Evolutionary conservation across 2,329 filamentous ascomycete species (phyloP).

Genomic region (Stagonosporopsis rhizophila): DNA sequence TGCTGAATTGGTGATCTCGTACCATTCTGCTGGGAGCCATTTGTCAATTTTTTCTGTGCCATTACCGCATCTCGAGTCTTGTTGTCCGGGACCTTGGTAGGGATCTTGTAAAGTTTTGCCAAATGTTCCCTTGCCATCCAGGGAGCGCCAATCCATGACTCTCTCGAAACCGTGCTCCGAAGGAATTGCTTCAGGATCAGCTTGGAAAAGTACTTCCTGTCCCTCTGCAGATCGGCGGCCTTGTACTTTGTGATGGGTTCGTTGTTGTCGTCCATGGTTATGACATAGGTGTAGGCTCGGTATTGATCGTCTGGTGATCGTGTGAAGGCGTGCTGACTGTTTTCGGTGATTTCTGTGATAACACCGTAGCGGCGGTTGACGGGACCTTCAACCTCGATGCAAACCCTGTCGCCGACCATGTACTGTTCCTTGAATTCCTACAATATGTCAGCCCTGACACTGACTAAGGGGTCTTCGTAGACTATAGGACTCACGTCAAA

Average conservation of each 20-base stretch:
- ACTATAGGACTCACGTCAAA: conserved; percentile 34
- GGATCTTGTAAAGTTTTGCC: conserved; percentile 84
- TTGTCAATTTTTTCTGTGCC: conserved; percentile 71
- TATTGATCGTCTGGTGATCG: conserved; percentile 39
- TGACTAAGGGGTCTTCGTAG: background rate
- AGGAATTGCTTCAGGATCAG: conserved; percentile 92
- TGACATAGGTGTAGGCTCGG: conserved; percentile 42
- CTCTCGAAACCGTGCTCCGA: conserved; percentile 89
- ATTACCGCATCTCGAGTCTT: conserved; percentile 46
- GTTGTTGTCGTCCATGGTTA: conserved; percentile 42
- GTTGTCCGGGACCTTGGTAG: conserved; percentile 74
- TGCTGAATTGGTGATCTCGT: conserved; percentile 36
- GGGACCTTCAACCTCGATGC: conserved; percentile 38
- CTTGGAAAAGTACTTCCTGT: conserved; percentile 93
- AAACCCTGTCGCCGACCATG: conserved; percentile 42
- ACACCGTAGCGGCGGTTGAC: conserved; percentile 36
- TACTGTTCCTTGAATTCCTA: conserved; percentile 48
- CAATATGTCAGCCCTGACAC: conserved; percentile 7
- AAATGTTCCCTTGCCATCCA: conserved; percentile 92
- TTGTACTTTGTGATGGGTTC: conserved; percentile 58
- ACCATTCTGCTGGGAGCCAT: conserved; percentile 56
- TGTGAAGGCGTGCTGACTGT: conserved; percentile 35
- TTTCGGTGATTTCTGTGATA: conserved; percentile 43
- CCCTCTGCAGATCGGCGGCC: conserved; percentile 74
- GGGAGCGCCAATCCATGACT: conserved; percentile 94